These are phyloP conservation scores for Cerrena zonata DNA, from an alignment of 1,284 basidiomycete species.

Conservation along the genomic window DNA sequence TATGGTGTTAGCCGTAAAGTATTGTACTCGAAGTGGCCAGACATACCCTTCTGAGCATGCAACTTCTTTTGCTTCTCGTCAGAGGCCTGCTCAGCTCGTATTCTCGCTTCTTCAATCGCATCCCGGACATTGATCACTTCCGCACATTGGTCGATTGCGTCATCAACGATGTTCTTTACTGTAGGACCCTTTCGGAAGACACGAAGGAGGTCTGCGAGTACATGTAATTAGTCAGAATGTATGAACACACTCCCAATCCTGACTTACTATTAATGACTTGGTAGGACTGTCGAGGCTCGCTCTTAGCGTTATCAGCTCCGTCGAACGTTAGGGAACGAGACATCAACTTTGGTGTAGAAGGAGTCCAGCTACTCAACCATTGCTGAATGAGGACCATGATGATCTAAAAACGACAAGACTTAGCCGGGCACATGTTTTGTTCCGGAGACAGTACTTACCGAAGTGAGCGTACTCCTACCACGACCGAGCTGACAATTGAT, in stretches of 20 bases:
- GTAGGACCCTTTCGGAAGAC: slow-evolving; percentile 87
- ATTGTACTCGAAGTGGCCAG: slow-evolving; percentile 8
- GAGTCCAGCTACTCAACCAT: slow-evolving; percentile 63
- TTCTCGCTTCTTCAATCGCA: slow-evolving; percentile 79
- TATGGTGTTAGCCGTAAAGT: neutral
- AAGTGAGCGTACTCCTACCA: slow-evolving; percentile 87
- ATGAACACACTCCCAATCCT: neutral
- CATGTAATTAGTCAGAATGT: neutral
- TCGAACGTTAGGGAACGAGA: slow-evolving; percentile 35
- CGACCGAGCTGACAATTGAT: slow-evolving; percentile 95
- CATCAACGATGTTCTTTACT: slow-evolving; percentile 86
- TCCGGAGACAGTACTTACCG: slow-evolving; percentile 40
- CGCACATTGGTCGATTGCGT: slow-evolving; percentile 84
- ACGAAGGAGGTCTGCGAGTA: slow-evolving; percentile 69
- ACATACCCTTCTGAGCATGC: slow-evolving; percentile 66
- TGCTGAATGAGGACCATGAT: slow-evolving; percentile 82
- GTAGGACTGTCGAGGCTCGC: slow-evolving; percentile 56
- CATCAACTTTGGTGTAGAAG: slow-evolving; percentile 31
- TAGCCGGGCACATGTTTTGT: neutral
- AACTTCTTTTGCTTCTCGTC: slow-evolving; percentile 65
- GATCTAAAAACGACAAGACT: slow-evolving; percentile 40
- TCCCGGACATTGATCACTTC: slow-evolving; percentile 84
- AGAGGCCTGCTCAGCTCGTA: slow-evolving; percentile 69
- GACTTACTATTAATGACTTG: slow-evolving; percentile 73
- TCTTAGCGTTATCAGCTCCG: slow-evolving; percentile 15